A percentile compares a stretch with the other conserved stretches of the same genome.
phyloP scores from a whole-genome alignment of 1,284 basidiomycete genomes.

The Malassezia brasiliensis region DNA sequence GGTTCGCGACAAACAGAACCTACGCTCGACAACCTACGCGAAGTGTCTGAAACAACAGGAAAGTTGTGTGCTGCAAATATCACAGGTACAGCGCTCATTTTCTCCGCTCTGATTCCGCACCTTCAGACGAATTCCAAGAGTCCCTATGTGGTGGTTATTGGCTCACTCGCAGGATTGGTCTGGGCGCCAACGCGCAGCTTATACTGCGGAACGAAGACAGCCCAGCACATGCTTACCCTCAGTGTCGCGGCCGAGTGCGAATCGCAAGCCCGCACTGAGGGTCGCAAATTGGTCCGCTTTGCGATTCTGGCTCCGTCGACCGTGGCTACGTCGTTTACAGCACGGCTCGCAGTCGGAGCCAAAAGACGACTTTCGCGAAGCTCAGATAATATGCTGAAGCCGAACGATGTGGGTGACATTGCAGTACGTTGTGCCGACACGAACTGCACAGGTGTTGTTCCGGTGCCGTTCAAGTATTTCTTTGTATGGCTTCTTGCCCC shows the following conservation, averaged over 20 bases:
- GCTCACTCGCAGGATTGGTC: constrained; percentile 65
- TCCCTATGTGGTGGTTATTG: constrained; percentile 68
- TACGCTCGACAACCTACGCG: constrained; percentile 35
- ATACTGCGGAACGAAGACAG: constrained; percentile 72
- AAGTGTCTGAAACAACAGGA: constrained; percentile 43
- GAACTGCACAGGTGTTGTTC: constrained; percentile 1
- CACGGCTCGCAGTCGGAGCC: not conserved
- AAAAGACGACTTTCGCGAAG: not conserved
- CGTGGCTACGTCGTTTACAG: constrained; percentile 22
- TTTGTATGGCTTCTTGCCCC: constrained; percentile 8
- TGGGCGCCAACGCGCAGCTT: constrained; percentile 74
- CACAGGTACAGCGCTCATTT: constrained; percentile 49
- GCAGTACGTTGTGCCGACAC: not conserved
- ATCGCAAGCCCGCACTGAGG: constrained; percentile 23
- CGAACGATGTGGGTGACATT: not conserved
- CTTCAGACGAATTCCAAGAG: constrained; percentile 61
- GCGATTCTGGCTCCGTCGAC: constrained; percentile 20
- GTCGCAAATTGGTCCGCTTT: constrained; percentile 13
- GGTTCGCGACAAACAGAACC: constrained; percentile 14
- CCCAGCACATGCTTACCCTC: constrained; percentile 66
- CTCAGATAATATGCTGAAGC: not conserved
- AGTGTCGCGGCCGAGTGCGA: constrained; percentile 61
- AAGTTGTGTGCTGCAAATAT: constrained; percentile 48
- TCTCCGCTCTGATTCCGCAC: constrained; percentile 56
- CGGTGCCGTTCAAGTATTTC: constrained; percentile 9